Conservation (phyloP, 2,329 filamentous ascomycete species). For the Shiraia bambusicola region DNA sequence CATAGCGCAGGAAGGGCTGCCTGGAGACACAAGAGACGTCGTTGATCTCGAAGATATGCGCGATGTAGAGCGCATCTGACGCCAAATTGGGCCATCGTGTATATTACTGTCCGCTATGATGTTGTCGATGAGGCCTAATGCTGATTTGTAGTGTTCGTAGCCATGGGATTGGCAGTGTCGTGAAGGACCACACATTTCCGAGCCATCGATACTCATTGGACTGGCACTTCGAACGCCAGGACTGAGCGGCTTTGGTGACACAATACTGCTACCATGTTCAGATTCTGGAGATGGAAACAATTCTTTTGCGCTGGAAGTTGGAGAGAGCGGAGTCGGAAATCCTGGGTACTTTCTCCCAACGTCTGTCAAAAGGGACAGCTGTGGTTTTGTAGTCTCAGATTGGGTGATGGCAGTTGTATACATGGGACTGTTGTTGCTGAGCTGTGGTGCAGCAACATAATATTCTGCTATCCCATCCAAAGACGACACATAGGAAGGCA, state of each 20-base stretch:
- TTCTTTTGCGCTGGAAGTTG: constrained; percentile 29
- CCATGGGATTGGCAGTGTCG: constrained; percentile 15
- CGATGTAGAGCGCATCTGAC: background rate
- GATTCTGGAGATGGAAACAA: constrained; percentile 33
- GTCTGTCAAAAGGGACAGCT: constrained; percentile 30
- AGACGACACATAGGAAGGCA: constrained; percentile 14
- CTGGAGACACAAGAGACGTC: constrained; percentile 12
- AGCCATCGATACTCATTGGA: constrained; percentile 32
- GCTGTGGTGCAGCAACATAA: constrained; percentile 3
- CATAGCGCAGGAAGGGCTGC: constrained; percentile 16
- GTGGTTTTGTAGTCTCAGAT: constrained; percentile 8
- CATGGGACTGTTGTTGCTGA: constrained; percentile 8
- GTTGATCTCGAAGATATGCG: constrained; percentile 2
- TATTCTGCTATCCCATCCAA: constrained; percentile 14
- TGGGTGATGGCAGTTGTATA: constrained; percentile 15
- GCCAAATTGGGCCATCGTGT: background rate
- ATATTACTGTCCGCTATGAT: constrained; percentile 6
- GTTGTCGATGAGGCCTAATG: constrained; percentile 18
- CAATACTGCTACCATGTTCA: constrained; percentile 12
- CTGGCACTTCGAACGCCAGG: constrained; percentile 14
- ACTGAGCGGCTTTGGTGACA: constrained; percentile 13
- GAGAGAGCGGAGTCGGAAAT: constrained; percentile 36
- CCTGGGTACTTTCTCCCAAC: constrained; percentile 34
- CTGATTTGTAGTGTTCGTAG: constrained; percentile 13
- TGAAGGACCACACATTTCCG: constrained; percentile 23